phyloP scores from a whole-genome alignment of 192 early-diverging fungal species.

The Coemansia reversa region DNA sequence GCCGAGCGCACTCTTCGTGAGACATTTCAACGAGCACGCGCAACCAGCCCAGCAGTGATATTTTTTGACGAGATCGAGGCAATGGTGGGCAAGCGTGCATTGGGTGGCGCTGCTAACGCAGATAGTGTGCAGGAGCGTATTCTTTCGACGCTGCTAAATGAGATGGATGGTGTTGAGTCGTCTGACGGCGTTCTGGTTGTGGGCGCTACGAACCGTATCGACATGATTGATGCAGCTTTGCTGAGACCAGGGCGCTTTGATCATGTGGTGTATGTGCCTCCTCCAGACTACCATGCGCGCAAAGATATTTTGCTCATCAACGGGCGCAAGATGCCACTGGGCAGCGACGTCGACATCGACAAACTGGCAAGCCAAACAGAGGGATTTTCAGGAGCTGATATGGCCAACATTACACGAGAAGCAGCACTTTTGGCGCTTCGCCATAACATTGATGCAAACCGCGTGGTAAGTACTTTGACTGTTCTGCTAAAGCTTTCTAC shows the following conservation, averaged over 20 bases:
- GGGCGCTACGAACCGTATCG: slow-evolving; percentile 98
- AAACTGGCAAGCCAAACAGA: slow-evolving; percentile 65
- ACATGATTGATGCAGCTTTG: slow-evolving; percentile 94
- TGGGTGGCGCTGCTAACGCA: slow-evolving; percentile 55
- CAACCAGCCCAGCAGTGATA: slow-evolving; percentile 77
- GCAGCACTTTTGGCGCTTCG: slow-evolving; percentile 60
- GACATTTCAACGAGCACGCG: slow-evolving; percentile 77
- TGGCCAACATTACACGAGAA: slow-evolving; percentile 81
- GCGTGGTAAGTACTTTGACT: slow-evolving; percentile 4
- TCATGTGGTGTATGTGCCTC: slow-evolving; percentile 91
- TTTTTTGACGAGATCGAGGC: slow-evolving; percentile 98
- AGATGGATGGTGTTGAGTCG: slow-evolving; percentile 94
- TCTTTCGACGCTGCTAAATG: slow-evolving; percentile 40
- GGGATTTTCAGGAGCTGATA: slow-evolving; percentile 94
- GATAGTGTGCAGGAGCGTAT: slow-evolving; percentile 39
- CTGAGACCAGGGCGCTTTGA: slow-evolving; percentile 94
- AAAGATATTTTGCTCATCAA: slow-evolving; percentile 63
- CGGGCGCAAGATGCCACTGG: slow-evolving; percentile 59
- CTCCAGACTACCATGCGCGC: slow-evolving; percentile 66
- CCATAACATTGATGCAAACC: slow-evolving; percentile 7
- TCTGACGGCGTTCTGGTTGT: slow-evolving; percentile 95
- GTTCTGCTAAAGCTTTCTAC: slow-evolving; percentile 43
- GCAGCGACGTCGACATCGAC: slow-evolving; percentile 56
- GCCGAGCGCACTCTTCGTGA: slow-evolving; percentile 58
- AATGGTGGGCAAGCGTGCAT: slow-evolving; percentile 81